Base-by-base conservation (phyloP, 1,284 basidiomycete genomes). In the Sporisorium iseilematis-ciliati region DNA sequence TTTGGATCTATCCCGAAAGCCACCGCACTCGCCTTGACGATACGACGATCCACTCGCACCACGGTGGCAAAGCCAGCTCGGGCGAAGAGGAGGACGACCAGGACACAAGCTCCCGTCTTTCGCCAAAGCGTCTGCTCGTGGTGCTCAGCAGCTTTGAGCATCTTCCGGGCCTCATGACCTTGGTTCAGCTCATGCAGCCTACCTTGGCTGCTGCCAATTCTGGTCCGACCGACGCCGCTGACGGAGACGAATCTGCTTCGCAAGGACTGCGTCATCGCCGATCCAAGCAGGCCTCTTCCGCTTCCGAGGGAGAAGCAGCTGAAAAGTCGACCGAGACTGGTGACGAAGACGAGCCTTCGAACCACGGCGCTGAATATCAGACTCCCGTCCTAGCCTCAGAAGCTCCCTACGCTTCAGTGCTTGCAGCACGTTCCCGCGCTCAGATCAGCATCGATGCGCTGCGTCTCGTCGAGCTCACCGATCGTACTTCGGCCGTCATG, bases 81-180 rank as follows among this genome's bases (percentile, higher is more conserved):
- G 70, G 60, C 42, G 59, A 57, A 26, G 72, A 79, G 48, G 68
- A 70, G 29, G 63, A 74, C 23, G 64, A 73, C 14, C 38, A 40
- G 23, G 69, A 62, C 40, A 50, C 54, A 2, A 54, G 49, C 50
- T 58, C 67, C 46, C 57, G 52, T 26, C 57, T 67, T n/a, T 67
- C 53, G 25, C 65, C 65, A 49, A 78, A 79, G 64, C 88, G 90
- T 26, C 91, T 96, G 81, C 89, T 92, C 0, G 90, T 97, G 68
- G 91, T 98, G 18, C 89, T 99, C n/a, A 93, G 95, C 85, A 92
- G 91, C 84, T 88, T 97, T 67, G 93, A 95, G 76, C 93, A 97
- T 82, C 87, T 99, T 7, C 86, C 88, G 0, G 86, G 88, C 1
- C 85, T 88, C 67, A 89, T 89, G 88, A 86, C 88, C 49, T 85